Evolutionary conservation across 805 yeast species (phyloP).

Genomic region (Pichia cabralensis): DNA sequence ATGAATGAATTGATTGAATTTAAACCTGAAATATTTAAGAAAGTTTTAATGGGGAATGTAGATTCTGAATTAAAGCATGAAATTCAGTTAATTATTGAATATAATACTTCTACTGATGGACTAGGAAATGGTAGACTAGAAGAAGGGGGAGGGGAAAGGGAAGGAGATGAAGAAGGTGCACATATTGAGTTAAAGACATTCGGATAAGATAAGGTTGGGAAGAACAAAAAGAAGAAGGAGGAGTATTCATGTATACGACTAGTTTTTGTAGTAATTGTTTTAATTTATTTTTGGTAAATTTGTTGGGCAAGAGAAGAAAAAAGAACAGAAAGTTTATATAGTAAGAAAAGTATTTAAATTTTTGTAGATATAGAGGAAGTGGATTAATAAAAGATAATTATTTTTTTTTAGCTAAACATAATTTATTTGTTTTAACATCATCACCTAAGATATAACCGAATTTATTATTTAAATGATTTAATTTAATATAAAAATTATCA

Average conservation of each 20-base stretch:
- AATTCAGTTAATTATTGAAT: constrained; percentile 36
- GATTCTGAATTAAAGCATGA: constrained; percentile 31
- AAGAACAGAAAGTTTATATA: neutral
- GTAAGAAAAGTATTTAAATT: neutral
- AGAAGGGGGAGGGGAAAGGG: constrained; percentile 9
- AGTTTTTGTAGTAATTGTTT: neutral
- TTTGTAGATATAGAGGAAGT: neutral
- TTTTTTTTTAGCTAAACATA: constrained; percentile 10
- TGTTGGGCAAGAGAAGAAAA: neutral
- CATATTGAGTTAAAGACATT: constrained; percentile 47
- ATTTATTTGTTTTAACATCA: constrained; percentile 3
- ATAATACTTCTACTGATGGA: constrained; percentile 12
- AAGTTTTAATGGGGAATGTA: constrained; percentile 30
- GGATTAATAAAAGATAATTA: neutral
- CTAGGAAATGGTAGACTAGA: too few relatives aligned
- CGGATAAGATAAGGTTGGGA: constrained; percentile 18
- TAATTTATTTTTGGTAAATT: too few relatives aligned
- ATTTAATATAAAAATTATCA: constrained; percentile 2
- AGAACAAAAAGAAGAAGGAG: too few relatives aligned
- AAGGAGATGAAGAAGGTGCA: constrained; percentile 12
- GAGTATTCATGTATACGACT: neutral
- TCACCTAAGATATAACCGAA: neutral
- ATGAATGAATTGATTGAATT: constrained; percentile 36
- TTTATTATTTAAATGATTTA: neutral
- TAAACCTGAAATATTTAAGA: constrained; percentile 39